Percentiles rank a stretch among this genome's conserved stretches.
Conservation (phyloP, 371 early-diverging fungal species). For the Rhizopus stolonifer region DNA sequence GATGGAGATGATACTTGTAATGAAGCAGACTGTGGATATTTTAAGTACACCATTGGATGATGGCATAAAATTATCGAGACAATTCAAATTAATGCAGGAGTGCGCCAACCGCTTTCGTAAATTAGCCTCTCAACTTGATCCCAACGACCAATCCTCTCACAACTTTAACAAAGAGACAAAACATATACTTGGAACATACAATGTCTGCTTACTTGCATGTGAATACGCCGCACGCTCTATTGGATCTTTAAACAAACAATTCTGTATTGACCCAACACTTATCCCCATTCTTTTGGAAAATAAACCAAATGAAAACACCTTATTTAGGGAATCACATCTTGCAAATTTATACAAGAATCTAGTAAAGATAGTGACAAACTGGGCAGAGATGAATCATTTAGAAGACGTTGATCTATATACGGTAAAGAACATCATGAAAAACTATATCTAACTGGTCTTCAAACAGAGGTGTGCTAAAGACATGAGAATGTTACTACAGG, state of each 20-base stretch:
- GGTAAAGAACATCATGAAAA: conserved; percentile 9
- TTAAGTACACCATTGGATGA: background rate
- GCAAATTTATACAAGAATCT: conserved; percentile 19
- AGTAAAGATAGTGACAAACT: conserved; percentile 18
- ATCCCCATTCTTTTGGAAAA: conserved; percentile 27
- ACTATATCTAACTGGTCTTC: background rate
- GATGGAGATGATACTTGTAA: conserved; percentile 31
- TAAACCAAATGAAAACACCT: background rate
- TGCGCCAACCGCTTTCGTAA: conserved; percentile 24
- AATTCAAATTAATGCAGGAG: conserved; percentile 5
- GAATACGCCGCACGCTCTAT: conserved; percentile 32
- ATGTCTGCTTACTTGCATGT: conserved; percentile 30
- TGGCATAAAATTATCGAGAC: background rate
- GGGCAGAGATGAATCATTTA: conserved; percentile 23
- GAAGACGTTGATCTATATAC: conserved; percentile 9
- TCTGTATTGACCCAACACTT: conserved; percentile 34
- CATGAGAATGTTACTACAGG: conserved; percentile 17
- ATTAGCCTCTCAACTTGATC: conserved; percentile 35
- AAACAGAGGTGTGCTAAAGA: conserved; percentile 1
- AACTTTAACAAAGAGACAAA: conserved; percentile 24
- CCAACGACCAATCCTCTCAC: conserved; percentile 26
- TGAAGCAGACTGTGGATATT: conserved; percentile 16
- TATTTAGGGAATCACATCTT: background rate
- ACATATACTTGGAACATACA: conserved; percentile 25
- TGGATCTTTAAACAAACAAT: conserved; percentile 16